Conservation (phyloP, 345 rosid species). For the Salix koriyanagi region DNA sequence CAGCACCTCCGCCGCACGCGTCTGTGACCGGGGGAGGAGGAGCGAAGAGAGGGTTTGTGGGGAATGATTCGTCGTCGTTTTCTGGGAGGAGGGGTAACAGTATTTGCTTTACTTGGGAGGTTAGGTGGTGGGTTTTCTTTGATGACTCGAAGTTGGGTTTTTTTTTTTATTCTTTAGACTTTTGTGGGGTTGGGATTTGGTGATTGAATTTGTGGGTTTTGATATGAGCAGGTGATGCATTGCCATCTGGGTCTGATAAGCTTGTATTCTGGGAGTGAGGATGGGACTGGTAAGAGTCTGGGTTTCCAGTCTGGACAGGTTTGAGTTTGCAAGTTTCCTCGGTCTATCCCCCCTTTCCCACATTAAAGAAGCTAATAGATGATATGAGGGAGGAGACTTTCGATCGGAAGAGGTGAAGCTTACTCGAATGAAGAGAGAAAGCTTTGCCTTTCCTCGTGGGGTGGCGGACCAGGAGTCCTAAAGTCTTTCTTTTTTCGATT, state of each 20-base stretch:
- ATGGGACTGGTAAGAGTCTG: slow-evolving; percentile 74
- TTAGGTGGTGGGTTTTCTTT: slow-evolving; percentile 62
- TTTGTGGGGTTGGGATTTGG: too few relatives aligned
- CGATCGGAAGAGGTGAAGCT: too few relatives aligned
- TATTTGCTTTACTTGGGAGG: too few relatives aligned
- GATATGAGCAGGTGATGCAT: too few relatives aligned
- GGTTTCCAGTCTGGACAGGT: slow-evolving; percentile 79
- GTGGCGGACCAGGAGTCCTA: too few relatives aligned
- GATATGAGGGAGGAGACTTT: too few relatives aligned
- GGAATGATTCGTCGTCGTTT: slow-evolving; percentile 46
- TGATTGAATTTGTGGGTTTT: background rate
- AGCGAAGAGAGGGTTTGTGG: slow-evolving; percentile 52
- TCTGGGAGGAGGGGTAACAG: slow-evolving; percentile 57
- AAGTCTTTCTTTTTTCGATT: background rate
- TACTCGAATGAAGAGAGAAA: too few relatives aligned
- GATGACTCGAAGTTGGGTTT: slow-evolving; percentile 38
- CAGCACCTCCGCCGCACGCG: slow-evolving; percentile 33
- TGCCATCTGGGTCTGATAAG: slow-evolving; percentile 78
- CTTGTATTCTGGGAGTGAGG: slow-evolving; percentile 82
- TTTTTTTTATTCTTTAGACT: too few relatives aligned
- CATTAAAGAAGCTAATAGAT: too few relatives aligned
- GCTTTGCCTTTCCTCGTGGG: too few relatives aligned
- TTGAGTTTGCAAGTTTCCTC: too few relatives aligned
- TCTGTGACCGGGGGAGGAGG: slow-evolving; percentile 31
- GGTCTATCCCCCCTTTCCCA: too few relatives aligned